These are phyloP conservation scores for Xylariaceae sp. DNA, from an alignment of 2,329 filamentous ascomycete genomes.

Conservation along the genomic window DNA sequence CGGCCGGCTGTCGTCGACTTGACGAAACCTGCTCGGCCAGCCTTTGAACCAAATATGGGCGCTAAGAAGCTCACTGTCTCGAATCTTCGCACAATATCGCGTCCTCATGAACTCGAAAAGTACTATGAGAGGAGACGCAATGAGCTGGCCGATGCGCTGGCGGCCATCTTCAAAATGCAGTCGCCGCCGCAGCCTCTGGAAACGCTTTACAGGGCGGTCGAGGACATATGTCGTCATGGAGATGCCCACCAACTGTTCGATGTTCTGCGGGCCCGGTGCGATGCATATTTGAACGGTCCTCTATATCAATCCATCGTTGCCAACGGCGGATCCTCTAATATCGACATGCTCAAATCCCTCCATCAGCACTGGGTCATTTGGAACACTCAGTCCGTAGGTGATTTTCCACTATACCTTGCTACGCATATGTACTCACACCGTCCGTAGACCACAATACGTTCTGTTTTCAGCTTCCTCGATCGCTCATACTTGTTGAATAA, in stretches of 20 bases:
- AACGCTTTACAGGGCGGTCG: conserved; percentile 82
- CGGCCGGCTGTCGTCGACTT: conserved; percentile 41
- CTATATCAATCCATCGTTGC: conserved; percentile 55
- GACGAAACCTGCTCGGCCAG: conserved; percentile 38
- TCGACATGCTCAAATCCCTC: conserved; percentile 59
- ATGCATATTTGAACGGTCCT: conserved; percentile 59
- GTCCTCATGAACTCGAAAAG: conserved; percentile 59
- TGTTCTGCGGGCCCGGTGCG: conserved; percentile 62
- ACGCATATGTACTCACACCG: conserved; percentile 8
- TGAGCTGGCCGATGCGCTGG: conserved; percentile 69
- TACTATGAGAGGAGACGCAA: conserved; percentile 75
- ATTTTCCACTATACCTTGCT: not conserved
- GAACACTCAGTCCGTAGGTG: conserved; percentile 68
- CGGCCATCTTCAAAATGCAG: conserved; percentile 64
- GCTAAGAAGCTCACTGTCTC: conserved; percentile 89
- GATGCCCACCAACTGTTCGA: conserved; percentile 64
- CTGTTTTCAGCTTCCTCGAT: conserved; percentile 91
- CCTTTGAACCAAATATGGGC: conserved; percentile 69
- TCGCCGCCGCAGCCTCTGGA: conserved; percentile 73
- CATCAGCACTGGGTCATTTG: conserved; percentile 67
- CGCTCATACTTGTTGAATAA: conserved; percentile 79
- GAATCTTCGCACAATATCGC: conserved; percentile 68
- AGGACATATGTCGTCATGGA: conserved; percentile 82
- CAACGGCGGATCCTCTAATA: conserved; percentile 48
- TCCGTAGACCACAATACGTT: conserved; percentile 61